Evolutionary conservation across 1,284 basidiomycete genomes (phyloP), one percentile per base, ranked within the genome.

Genomic region (Marasmius fiardii): DNA sequence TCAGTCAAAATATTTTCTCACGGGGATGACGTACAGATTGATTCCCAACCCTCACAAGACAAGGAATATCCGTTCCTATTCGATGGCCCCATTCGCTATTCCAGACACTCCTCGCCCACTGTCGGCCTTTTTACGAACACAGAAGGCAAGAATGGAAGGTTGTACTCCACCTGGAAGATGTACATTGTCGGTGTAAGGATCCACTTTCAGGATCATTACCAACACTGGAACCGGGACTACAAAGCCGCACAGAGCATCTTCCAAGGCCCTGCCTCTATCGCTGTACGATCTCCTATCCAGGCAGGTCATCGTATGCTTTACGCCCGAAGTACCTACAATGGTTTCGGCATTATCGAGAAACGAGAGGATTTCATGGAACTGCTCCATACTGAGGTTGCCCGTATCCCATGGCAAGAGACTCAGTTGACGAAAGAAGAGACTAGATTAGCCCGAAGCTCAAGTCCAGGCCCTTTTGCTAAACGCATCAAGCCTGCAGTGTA

Each of bases 111-210:
- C 67, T 88, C 86, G 2, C 86, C 86, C 0, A 85, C 82, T 0
- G 75, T 88, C 45, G 88, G 86, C 24, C 71, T 70, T 2, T 67
- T 88, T 31, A 84, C 85, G 3, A 81, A 82, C 56, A 66, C 83
- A 53, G 78, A 83, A 65, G 80, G 83, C 57, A 20, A 23, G 12
- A 49, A 49, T 31, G 76, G 75, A 0, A 81, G 87, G 0, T 73
- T 90, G n/a, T 90, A 90, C 67, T 85, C 85, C 24, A 91, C 88
- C 1, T 91, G 88, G 88, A 90, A 90, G 67, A 77, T 90, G 59
- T 86, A 82, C 64, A 73, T 90, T 66, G 77, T 77, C 55, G 85
- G 82, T 31, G 70, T 90, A 2, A 77, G 74, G 2, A 65, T 77
- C 7, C 81, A 82, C 70, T 87, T 90, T 64, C 74, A 79, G 2